Evolutionary conservation across 306 rosid genomes (phyloP).

Genomic region (Inga laurina): DNA sequence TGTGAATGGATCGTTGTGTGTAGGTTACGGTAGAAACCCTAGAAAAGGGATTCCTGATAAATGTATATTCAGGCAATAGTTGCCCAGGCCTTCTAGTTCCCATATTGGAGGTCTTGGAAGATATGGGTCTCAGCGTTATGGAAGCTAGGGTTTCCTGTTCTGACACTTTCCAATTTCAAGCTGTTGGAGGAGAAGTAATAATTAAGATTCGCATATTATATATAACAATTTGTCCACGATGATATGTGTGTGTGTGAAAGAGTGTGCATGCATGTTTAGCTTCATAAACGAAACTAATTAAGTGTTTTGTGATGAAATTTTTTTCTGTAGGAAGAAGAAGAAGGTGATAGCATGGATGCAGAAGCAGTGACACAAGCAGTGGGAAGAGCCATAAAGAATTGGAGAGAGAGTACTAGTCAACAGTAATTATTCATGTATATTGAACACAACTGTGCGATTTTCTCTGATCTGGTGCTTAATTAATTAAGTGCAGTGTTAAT

Average conservation of each 20-base stretch:
- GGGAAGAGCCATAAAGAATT: constrained; percentile 45
- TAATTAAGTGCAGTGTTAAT: background rate
- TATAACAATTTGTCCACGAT: background rate
- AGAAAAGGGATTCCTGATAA: constrained; percentile 82
- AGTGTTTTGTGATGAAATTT: background rate
- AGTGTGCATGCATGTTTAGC: background rate
- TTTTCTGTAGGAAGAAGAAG: constrained; percentile 37
- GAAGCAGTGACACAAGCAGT: constrained; percentile 45
- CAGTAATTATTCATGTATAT: background rate
- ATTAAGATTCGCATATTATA: constrained; percentile 9
- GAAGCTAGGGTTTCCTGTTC: constrained; percentile 99
- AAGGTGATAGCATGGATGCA: constrained; percentile 44
- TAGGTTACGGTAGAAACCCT: constrained; percentile 89
- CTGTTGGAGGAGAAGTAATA: constrained; percentile 82
- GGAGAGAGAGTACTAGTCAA: constrained; percentile 40
- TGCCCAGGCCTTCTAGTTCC: constrained; percentile 88
- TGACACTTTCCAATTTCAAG: constrained; percentile 78
- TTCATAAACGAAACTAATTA: background rate
- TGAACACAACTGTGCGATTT: background rate
- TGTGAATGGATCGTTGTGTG: constrained; percentile 10
- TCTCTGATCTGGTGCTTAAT: background rate
- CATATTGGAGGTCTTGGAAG: constrained; percentile 82
- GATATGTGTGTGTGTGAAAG: background rate
- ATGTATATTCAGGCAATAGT: constrained; percentile 61
- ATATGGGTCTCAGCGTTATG: constrained; percentile 73